Evolutionary conservation across 805 yeast species (phyloP), one percentile per base, ranked within the genome.

Genomic region (Wickerhamomyces ciferrii): DNA sequence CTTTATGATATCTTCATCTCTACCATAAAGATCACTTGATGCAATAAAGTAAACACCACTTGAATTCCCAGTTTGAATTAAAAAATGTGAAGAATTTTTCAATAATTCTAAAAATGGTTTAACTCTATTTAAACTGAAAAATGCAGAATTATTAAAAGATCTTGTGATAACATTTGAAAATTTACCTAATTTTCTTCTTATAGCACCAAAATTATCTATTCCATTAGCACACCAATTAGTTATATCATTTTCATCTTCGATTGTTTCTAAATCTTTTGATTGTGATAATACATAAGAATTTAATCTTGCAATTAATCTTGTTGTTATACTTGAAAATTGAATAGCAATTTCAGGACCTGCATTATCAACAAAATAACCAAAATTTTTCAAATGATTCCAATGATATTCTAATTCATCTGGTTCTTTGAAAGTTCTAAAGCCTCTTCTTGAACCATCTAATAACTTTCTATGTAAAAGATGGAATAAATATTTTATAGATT

Each of bases 401-500:
- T 87, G 87, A 45, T 74, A 78, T 57, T 89, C 95, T 42, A 94
- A 69, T 59, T 86, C 90, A 54, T 92, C 99, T 1, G 96, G 91
- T 57, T 88, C 97, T 58, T 88, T 88, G 64, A 87, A 88, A 0
- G 96, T 86, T 54, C 90, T 77, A 67, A 87, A 87, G 14, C 84
- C 77, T 4, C 79, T 73, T 47, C 79, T 76, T 0, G 90, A 82
- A 48, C 90, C 80, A 54, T 89, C 96, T 42, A 89, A 68, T 43
- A 91, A 72, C 62, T 92, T 94, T 55, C 83, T 75, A 55, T 86
- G 84, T 29, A 92, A 66, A 42, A 94, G 68, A 15, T 77, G 78
- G 54, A 91, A 74, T 50, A 86, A 79, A 58, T 84, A 85, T 32
- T 78, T 74, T 15, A 88, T 85, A 50, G 96, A 87, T 42, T 83